Evolutionary conservation across 768 basidiomycete species (phyloP), one percentile per base, ranked within the genome.

Genomic region (Panellus pusillus): DNA sequence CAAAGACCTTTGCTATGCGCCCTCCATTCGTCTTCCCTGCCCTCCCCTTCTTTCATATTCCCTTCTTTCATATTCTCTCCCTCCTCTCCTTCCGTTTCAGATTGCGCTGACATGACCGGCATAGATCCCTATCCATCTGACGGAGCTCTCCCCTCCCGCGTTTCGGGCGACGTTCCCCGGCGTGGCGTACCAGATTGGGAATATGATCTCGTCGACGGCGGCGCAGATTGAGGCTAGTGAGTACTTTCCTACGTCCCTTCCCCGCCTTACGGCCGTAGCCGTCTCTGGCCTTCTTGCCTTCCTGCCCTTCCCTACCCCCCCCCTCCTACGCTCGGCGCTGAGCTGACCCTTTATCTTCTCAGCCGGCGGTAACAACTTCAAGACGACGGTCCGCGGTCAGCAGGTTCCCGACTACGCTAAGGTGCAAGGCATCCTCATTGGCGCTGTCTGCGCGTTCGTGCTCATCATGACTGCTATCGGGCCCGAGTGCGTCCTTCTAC

Each of bases 341-440:
- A 14, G 14, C 32, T 35, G 32, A 35, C 7, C 9, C 32, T 9
- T 14, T 11, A 20, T 7, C 51, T 14, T 11, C 31, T 7, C 51
- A 77, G 89, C 82, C 28, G 91, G 89, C 31, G 86, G 81, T 17
- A 75, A 78, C 27, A 70, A 84, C 52, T 69, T 87, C 27, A 67
- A 70, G 52, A 84, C 79, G 0, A 81, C 75, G 5, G 67, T 85
- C 37, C 61, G 75, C n/a, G 83, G 83, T 1, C 61, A 65, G 6
- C 57, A 62, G 19, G 81, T 84, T 0, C 76, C 85, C 1, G 82
- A 90, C 63, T 91, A 90, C 59, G 87, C 86, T 2, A 84, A 80
- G 68, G 89, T 91, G 5, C 89, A 92, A 73, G 91, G 89, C 37
- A 93, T 98, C 64, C 76, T 98, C 35, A 86, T 97, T 42, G 94